Evolutionary conservation across 1,284 basidiomycete species (phyloP).

Genomic region (Tylopilus sp.): DNA sequence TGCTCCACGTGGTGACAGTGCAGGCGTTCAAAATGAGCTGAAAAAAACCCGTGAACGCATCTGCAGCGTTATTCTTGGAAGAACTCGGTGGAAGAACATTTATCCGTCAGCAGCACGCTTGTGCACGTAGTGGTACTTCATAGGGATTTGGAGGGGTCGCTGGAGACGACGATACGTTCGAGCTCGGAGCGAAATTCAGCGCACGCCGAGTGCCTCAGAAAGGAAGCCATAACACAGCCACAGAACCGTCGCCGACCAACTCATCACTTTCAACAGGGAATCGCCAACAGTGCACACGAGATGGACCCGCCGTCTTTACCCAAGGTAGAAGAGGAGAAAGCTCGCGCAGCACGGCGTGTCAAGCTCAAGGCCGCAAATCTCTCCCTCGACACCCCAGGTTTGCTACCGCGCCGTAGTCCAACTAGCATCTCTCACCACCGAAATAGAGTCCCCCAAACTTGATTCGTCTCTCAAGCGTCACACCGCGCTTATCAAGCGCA

Average conservation of each 20-base stretch:
- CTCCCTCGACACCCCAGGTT: conserved; percentile 46
- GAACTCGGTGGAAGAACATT: too few species aligned
- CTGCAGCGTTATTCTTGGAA: too few species aligned
- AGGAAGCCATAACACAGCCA: conserved; percentile 20
- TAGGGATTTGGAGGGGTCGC: too few species aligned
- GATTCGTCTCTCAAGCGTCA: conserved; percentile 94
- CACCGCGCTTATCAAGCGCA: conserved; percentile 88
- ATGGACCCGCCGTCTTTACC: conserved; percentile 25
- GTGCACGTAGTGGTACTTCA: too few species aligned
- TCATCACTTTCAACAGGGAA: conserved; percentile 3
- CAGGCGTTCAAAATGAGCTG: too few species aligned
- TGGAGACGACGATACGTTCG: too few species aligned
- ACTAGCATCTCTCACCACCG: conserved; percentile 10
- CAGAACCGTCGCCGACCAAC: conserved; percentile 15
- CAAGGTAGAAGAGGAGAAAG: conserved; percentile 60
- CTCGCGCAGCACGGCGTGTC: conserved; percentile 51
- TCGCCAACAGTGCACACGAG: not conserved
- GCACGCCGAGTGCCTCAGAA: conserved; percentile 25
- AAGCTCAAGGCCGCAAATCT: conserved; percentile 56
- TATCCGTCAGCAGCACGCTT: too few species aligned
- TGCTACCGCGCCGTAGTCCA: conserved; percentile 15
- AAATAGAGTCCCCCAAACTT: conserved; percentile 59
- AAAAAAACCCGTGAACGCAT: too few species aligned
- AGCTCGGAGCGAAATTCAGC: too few species aligned
- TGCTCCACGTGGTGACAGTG: too few species aligned